A percentile compares a stretch with the other conserved stretches of the same genome.
phyloP scores from a whole-genome alignment of 2,329 filamentous ascomycete species.

The Aspergillus latus region DNA sequence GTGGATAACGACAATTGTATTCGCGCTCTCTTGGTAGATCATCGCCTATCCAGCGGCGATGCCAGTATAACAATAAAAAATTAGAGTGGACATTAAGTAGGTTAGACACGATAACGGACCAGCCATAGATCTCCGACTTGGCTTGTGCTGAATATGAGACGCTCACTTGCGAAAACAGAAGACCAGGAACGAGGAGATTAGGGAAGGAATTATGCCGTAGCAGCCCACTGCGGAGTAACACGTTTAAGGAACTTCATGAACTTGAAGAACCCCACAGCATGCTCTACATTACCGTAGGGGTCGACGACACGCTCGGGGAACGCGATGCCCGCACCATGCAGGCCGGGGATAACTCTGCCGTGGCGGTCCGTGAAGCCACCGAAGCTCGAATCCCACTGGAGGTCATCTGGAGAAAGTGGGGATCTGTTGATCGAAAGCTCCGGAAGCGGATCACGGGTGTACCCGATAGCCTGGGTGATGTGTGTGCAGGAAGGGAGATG shows the following conservation, averaged over 20 bases:
- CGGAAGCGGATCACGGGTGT: conserved; percentile 53
- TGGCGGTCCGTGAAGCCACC: conserved; percentile 51
- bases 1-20: background rate
- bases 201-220: background rate
- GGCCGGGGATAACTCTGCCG: conserved; percentile 48
- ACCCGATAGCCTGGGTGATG: conserved; percentile 62
- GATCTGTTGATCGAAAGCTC: conserved; percentile 40
- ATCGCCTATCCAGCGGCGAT: conserved; percentile 3
- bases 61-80: background rate
- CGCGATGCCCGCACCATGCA: conserved; percentile 64
- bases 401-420: conserved; percentile 17
- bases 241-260: conserved; percentile 64
- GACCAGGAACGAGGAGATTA: background rate
- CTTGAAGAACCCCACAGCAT: conserved; percentile 64
- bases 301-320: conserved; percentile 63
- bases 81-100: background rate
- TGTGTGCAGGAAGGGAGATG: conserved; percentile 53
- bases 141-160: background rate
- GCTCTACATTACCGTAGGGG: conserved; percentile 61
- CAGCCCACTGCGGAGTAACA: conserved; percentile 53
- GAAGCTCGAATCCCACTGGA: conserved; percentile 34
- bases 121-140: background rate
- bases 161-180: background rate
- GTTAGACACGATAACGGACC: background rate
- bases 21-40: background rate